A percentile compares a stretch with the other conserved stretches of the same genome.
Evolutionary conservation across 306 rosid genomes (phyloP).

Genomic region (Quercus engelmannii): DNA sequence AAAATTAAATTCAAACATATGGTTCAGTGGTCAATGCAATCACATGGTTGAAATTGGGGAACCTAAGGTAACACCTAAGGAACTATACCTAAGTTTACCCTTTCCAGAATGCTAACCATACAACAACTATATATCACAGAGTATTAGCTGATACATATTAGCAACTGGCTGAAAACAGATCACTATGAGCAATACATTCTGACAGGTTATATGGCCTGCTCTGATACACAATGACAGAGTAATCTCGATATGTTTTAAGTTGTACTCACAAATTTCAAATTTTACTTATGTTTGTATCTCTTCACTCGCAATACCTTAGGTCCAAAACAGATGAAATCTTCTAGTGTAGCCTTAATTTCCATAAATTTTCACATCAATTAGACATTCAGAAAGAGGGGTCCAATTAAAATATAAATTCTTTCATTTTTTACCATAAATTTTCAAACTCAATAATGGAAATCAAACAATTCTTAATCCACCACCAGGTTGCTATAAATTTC

Average conservation of each 20-base stretch:
- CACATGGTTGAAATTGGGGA: too few species aligned
- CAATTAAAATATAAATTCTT: not conserved
- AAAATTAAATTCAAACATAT: too few species aligned
- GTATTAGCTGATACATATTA: not conserved
- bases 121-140: not conserved
- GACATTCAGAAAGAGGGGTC: not conserved
- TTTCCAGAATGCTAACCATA: not conserved
- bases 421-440: not conserved
- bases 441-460: not conserved
- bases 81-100: too few species aligned
- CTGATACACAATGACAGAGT: not conserved
- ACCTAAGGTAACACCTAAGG: too few species aligned
- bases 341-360: not conserved
- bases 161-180: not conserved
- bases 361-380: not conserved
- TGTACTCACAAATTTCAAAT: not conserved
- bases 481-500: not conserved
- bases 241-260: not conserved
- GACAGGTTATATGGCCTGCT: too few species aligned
- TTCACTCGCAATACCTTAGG: not conserved
- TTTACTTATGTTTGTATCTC: not conserved
- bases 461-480: not conserved
- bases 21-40: too few species aligned
- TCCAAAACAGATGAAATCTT: not conserved
- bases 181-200: not conserved